Conservation (phyloP, 768 basidiomycete species). For the Phallus indusiatus region DNA sequence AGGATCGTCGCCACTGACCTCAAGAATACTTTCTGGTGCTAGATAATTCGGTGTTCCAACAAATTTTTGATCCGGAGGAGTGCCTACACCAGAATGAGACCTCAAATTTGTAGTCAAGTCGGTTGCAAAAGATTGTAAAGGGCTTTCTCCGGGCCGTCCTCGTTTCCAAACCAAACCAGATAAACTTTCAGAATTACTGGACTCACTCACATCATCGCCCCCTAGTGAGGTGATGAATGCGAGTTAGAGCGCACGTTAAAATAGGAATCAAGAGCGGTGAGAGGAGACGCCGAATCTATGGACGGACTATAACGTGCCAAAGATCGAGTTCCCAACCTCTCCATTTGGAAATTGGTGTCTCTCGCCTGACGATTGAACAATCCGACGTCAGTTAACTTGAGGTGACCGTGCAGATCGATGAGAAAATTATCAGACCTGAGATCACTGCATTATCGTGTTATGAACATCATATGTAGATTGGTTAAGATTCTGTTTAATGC, state of each 20-base stretch:
- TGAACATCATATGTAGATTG: background rate
- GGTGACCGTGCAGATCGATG: slow-evolving; percentile 92
- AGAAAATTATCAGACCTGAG: slow-evolving; percentile 97
- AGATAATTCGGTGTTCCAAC: slow-evolving; percentile 98
- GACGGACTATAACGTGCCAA: slow-evolving; percentile 58
- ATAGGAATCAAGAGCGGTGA: slow-evolving; percentile 64
- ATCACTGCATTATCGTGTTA: slow-evolving; percentile 48
- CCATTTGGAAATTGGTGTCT: slow-evolving; percentile 32
- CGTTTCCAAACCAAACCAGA: slow-evolving; percentile 38
- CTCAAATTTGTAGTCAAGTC: slow-evolving; percentile 77
- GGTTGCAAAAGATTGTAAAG: slow-evolving; percentile 77
- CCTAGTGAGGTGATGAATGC: slow-evolving; percentile 41
- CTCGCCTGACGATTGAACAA: slow-evolving; percentile 94
- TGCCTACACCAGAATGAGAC: slow-evolving; percentile 60
- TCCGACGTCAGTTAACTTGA: slow-evolving; percentile 98
- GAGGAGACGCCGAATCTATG: slow-evolving; percentile 69
- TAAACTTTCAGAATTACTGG: slow-evolving; percentile 73
- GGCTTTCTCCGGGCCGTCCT: slow-evolving; percentile 53
- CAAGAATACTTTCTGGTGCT: slow-evolving; percentile 91
- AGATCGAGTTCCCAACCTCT: slow-evolving; percentile 20
- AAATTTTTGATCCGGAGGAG: slow-evolving; percentile 85
- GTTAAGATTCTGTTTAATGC: slow-evolving; percentile 24
- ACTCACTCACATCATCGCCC: slow-evolving; percentile 84
- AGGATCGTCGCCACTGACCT: slow-evolving; percentile 88
- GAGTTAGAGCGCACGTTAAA: slow-evolving; percentile 53